phyloP scores from a whole-genome alignment of 805 yeast genomes.

The Candida tibetensis region DNA sequence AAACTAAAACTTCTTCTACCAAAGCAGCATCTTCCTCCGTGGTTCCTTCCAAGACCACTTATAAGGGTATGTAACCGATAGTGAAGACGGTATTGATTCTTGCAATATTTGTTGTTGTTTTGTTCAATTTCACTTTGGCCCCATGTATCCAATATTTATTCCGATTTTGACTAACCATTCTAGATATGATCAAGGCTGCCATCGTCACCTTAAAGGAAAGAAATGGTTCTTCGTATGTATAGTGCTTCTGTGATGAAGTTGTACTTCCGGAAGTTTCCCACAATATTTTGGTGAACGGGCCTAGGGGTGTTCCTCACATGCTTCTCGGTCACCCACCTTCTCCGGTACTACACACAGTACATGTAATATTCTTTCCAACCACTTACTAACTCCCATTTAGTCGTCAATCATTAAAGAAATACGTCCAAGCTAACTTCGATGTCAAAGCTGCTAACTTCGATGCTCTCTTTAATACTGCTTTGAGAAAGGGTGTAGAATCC shows the following conservation, averaged over 20 bases:
- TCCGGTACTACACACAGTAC: too few relatives aligned
- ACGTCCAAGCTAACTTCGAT: conserved; percentile 61
- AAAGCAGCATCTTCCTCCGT: conserved; percentile 15
- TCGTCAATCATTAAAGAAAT: conserved; percentile 87
- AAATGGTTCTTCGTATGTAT: conserved; percentile 67
- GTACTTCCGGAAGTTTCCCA: too few relatives aligned
- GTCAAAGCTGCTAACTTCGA: conserved; percentile 66
- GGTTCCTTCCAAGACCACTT: conserved; percentile 36
- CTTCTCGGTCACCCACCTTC: too few relatives aligned
- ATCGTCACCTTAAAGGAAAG: conserved; percentile 70
- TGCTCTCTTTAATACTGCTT: conserved; percentile 69
- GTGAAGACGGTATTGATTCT: too few relatives aligned
- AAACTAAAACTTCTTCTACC: conserved; percentile 22
- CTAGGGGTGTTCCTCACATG: too few relatives aligned
- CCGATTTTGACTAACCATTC: background rate
- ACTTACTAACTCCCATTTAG: conserved; percentile 35
- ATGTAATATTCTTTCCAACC: too few relatives aligned
- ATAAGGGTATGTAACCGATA: conserved; percentile 47
- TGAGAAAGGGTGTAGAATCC: conserved; percentile 76
- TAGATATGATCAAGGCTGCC: conserved; percentile 67
- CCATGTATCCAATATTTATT: too few relatives aligned
- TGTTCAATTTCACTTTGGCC: too few relatives aligned
- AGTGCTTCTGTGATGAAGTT: too few relatives aligned
- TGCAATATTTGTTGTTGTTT: too few relatives aligned
- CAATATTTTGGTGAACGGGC: too few relatives aligned